These are phyloP conservation scores for Lodderomyces parapsilosis DNA, from an alignment of 1,139 yeast species.

Conservation along the genomic window DNA sequence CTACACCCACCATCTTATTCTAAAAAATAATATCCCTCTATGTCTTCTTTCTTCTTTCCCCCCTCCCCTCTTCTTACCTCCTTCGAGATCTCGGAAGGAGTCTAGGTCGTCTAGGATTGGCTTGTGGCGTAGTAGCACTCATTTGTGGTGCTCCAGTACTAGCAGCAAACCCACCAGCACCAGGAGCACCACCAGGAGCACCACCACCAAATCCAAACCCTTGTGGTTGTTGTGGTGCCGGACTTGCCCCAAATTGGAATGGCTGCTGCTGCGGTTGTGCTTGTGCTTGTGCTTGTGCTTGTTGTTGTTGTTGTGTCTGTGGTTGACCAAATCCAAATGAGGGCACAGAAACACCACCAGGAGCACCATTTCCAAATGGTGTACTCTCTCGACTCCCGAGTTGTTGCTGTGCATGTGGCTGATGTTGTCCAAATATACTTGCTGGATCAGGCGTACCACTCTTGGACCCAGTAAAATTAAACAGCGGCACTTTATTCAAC, in stretches of 20 bases:
- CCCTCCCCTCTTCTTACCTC: constrained; percentile 11
- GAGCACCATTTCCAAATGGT: constrained; percentile 11
- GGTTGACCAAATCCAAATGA: constrained; percentile 7
- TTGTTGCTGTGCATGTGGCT: constrained; percentile 5
- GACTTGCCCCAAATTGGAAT: constrained; percentile 8
- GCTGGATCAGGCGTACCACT: constrained; percentile 33
- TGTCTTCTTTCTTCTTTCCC: too few relatives aligned
- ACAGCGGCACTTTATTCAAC: constrained; percentile 12
- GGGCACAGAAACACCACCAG: constrained; percentile 1
- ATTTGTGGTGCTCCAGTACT: not conserved
- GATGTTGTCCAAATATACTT: constrained; percentile 18
- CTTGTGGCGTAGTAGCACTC: constrained; percentile 14
- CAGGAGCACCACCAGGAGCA: constrained; percentile 6
- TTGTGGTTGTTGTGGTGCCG: constrained; percentile 5
- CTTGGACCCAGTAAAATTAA: constrained; percentile 19
- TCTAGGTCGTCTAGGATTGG: constrained; percentile 24
- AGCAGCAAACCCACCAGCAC: not conserved
- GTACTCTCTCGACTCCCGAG: constrained; percentile 14
- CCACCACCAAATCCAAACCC: constrained; percentile 4
- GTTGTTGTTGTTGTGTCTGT: not conserved
- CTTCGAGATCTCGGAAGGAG: constrained; percentile 32
- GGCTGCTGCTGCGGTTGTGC: constrained; percentile 5
- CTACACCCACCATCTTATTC: too few relatives aligned
- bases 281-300: too few relatives aligned
- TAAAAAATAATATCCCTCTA: too few relatives aligned